Base-by-base conservation (phyloP, 2,329 filamentous ascomycete species). In the Fusarium nodosum region DNA sequence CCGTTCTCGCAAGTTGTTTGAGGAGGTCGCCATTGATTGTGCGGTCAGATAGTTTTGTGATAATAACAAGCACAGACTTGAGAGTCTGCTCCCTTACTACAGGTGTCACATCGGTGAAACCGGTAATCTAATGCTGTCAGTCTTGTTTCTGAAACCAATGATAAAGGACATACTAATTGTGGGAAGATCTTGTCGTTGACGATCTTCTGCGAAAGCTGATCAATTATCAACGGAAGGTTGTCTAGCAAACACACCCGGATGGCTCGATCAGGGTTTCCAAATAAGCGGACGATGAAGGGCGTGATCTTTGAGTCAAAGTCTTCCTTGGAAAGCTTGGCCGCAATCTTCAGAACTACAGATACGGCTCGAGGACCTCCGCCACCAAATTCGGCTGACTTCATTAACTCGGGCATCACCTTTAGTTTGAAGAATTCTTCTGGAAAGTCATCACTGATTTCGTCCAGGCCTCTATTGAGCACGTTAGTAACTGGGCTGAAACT, bases 321-420 rank as follows among this genome's bases (percentile, higher is more conserved):
- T 12, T 98, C 96, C 64, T 91, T 91, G 4, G 92, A 89, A 41
- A 99, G 83, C 76, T 97, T 98, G 9, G 90, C 84, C 6, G 93
- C 90, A 72, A 99, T 97, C 76, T 97, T 97, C 84, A 98, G 89
- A 41, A 97, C 93, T 2, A 97, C 90, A 2, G 86, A 83, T 63
- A 99, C 92, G 1, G 97, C 94, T 76, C 97, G 97, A 0, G 95
- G 93, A 0, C 96, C 96, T 30, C 96, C 96, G 13, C 95, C 96
- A 10, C 96, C 96, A 78, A 97, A 99, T 76, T 99, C 96, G n/a
- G 98, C 94, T 0, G 94, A 97, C 77, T 98, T 99, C n/a, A 99
- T 86, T 31, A 99, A 83, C 77, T 99, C 96, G 0, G 96, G 96
- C 11, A 99, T 85, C 5, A 99, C 90, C 76, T 98, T 99, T 86